A percentile compares a stretch with the other conserved stretches of the same genome.
Conservation (phyloP, 139 green algal genomes). For the Coelastrella sp. region DNA sequence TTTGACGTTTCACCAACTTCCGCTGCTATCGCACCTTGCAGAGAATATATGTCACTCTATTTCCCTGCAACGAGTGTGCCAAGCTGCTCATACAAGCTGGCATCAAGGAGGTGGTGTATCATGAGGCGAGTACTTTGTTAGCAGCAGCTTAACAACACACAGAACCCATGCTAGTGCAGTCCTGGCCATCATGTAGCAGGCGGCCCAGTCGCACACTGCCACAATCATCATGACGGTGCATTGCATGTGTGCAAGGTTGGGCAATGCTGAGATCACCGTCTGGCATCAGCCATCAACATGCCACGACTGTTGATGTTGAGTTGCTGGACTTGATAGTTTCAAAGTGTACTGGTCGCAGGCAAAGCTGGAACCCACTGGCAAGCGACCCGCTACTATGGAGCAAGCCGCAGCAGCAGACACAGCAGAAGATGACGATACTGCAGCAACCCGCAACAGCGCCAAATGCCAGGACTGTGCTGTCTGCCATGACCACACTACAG, state of each 20-base stretch:
- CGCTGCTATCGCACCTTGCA: conserved; percentile 55
- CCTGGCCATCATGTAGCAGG: background rate
- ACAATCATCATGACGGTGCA: too few species aligned
- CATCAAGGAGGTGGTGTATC: conserved; percentile 91
- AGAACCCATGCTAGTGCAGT: background rate
- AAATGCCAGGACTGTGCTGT: too few species aligned
- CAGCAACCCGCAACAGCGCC: background rate
- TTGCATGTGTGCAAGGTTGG: too few species aligned
- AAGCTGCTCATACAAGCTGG: conserved; percentile 99
- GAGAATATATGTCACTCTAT: conserved; percentile 98
- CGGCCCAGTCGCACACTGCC: too few species aligned
- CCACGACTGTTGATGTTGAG: background rate
- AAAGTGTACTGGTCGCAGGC: background rate
- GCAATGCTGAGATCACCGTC: too few species aligned
- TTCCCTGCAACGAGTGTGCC: conserved; percentile 99
- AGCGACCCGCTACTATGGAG: background rate
- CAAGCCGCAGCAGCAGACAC: conserved; percentile 11
- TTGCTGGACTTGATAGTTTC: background rate
- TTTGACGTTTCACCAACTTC: too few species aligned
- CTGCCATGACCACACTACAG: background rate
- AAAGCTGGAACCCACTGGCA: conserved; percentile 37
- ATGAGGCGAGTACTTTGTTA: conserved; percentile 70
- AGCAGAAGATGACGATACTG: conserved; percentile 20
- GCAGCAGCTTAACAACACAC: background rate
- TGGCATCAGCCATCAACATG: background rate